Conservation (phyloP, 345 rosid genomes). For the Pseudoturritis turrita region DNA sequence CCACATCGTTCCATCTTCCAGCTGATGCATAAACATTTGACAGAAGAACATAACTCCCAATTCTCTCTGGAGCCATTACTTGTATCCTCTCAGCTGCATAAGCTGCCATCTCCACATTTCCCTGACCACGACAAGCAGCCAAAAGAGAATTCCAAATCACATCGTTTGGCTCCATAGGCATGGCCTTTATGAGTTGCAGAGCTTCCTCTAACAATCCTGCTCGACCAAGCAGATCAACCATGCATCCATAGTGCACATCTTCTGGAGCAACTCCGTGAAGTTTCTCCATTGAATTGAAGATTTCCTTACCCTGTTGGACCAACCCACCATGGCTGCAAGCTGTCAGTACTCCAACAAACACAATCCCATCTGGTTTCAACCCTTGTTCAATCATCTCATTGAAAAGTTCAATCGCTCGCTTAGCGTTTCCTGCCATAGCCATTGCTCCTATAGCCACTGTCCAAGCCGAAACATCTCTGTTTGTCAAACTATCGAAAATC, state of each 20-base stretch:
- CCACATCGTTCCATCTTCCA: constrained; percentile 55
- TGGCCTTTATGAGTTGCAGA: constrained; percentile 38
- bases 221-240: constrained; percentile 71
- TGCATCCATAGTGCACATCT: constrained; percentile 64
- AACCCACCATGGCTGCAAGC: constrained; percentile 62
- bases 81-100: constrained; percentile 48
- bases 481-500: constrained; percentile 41
- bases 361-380: constrained; percentile 47
- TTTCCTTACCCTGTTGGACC: constrained; percentile 48
- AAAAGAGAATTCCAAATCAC: constrained; percentile 64
- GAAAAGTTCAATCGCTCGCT: constrained; percentile 46
- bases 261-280: constrained; percentile 39
- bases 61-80: constrained; percentile 34
- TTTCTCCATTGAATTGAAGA: constrained; percentile 58
- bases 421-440: constrained; percentile 55
- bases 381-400: constrained; percentile 48
- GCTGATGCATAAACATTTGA: constrained; percentile 59
- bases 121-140: constrained; percentile 55
- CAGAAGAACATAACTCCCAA: constrained; percentile 49
- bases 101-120: constrained; percentile 44
- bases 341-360: constrained; percentile 49
- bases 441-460: constrained; percentile 61
- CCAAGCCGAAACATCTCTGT: constrained; percentile 68
- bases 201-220: constrained; percentile 60
- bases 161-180: constrained; percentile 62